Base-by-base conservation (phyloP, 208 protist genomes). In the Trypanosoma conorhini region DNA sequence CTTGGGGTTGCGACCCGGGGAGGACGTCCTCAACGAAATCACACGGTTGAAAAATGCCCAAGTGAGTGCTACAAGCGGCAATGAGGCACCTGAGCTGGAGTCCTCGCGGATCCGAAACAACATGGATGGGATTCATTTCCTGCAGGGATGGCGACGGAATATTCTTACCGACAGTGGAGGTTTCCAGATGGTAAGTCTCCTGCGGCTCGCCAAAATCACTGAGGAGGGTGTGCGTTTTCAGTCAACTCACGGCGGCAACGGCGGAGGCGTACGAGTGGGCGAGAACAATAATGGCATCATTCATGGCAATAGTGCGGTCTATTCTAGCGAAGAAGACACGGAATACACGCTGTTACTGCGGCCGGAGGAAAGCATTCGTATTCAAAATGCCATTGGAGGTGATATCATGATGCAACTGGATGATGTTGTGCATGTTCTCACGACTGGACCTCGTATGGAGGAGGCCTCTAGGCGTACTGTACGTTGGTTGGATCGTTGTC, bases 351-450 rank as follows among this genome's bases (percentile, higher is more conserved):
- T 99, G 57, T 72, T 99, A 54, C 85, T 99, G 0, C 98, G 94
- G 0, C 99, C 99, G 8, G 99, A 99, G 76, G 87, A 99, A 26
- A 98, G 92, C 55, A 99, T 99, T 66, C 74, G 92, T 10, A 98
- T 99, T 58, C 99, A 99, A 82, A 99, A 99, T 67, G 81, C 88
- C 26, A 99, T 99, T 76, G 99, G 99, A 17, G 90, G 94, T 9
- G 98, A 99, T 78, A 99, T 99, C 66, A 99, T 99, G 86, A 99
- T 99, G 99, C 93, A 98, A 68, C 84, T 99, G 0, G 99, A 99
- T 77, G 98, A 99, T 77, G 98, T 99, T 12, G 94, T 99, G 28
- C 87, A 95, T 74, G 88, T 88, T 8, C 76, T 92, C n/a, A 96
- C 86, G 4, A 85, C 88, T 5, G 82, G 95, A 1, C 92, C 91